These are phyloP conservation scores for Poa annua DNA, from an alignment of 176 grass and related monocot genomes.

Conservation along the genomic window DNA sequence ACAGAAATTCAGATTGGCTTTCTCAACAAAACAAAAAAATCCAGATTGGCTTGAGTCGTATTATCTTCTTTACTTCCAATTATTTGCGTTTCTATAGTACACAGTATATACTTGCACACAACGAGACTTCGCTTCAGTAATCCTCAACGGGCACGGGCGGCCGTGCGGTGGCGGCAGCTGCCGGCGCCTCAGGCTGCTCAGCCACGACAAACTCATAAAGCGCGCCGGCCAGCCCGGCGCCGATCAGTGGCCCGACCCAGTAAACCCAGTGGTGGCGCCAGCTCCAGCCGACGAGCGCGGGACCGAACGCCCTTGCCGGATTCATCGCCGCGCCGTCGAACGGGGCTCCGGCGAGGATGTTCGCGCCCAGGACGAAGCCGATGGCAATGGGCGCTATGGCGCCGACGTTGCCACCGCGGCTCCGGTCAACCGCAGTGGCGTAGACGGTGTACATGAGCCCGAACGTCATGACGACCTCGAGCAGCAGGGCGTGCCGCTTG, in stretches of 20 bases:
- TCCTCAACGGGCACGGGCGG: constrained; percentile 27
- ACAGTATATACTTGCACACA: background rate
- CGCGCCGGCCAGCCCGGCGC: constrained; percentile 56
- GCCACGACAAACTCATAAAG: constrained; percentile 74
- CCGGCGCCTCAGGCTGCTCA: constrained; percentile 37
- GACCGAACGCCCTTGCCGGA: constrained; percentile 77
- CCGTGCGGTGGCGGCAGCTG: background rate
- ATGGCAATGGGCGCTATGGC: constrained; percentile 69
- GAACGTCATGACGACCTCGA: constrained; percentile 85
- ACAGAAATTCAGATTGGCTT: background rate
- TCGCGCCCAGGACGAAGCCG: constrained; percentile 77
- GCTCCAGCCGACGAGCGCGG: constrained; percentile 76
- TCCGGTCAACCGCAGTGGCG: constrained; percentile 66
- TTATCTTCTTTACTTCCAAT: background rate
- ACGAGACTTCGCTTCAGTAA: constrained; percentile 44
- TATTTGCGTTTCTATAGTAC: background rate
- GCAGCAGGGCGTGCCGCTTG: constrained; percentile 68
- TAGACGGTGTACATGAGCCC: constrained; percentile 78
- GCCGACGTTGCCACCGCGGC: constrained; percentile 7
- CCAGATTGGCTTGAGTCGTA: background rate
- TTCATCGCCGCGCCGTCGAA: constrained; percentile 95
- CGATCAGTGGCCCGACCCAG: constrained; percentile 81
- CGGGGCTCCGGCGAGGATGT: constrained; percentile 73
- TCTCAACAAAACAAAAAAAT: too few species aligned
- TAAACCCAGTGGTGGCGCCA: constrained; percentile 90